Evolutionary conservation across 2,329 filamentous ascomycete species (phyloP).

Genomic region (Aureobasidium subglaciale): DNA sequence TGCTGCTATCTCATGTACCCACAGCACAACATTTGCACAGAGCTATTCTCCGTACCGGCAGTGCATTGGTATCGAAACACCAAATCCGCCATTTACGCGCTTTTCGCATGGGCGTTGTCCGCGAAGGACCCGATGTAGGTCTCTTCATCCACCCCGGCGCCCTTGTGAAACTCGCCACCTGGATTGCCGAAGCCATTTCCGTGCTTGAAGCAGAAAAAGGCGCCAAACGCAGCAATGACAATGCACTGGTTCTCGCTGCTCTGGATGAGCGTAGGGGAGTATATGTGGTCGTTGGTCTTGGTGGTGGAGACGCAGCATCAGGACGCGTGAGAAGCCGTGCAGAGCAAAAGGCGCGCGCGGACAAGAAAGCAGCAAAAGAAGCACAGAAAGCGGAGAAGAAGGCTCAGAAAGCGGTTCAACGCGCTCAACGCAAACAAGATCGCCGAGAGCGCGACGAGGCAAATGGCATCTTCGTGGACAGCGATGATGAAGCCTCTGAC

Average conservation of each 20-base stretch:
- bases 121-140: constrained; percentile 84
- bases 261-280: constrained; percentile 80
- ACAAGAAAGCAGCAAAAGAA: constrained; percentile 53
- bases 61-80: constrained; percentile 82
- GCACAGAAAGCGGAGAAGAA: constrained; percentile 40
- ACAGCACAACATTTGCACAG: constrained; percentile 84
- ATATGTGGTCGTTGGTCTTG: constrained; percentile 89
- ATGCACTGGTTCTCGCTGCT: constrained; percentile 82
- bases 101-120: constrained; percentile 92
- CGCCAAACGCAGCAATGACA: constrained; percentile 45
- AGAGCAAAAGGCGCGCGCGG: constrained; percentile 50
- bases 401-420: constrained; percentile 51
- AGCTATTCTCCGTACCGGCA: constrained; percentile 88
- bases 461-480: constrained; percentile 40
- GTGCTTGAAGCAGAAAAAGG: constrained; percentile 83
- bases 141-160: constrained; percentile 91
- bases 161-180: constrained; percentile 84
- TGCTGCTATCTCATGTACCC: constrained; percentile 67
- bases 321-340: constrained; percentile 35
- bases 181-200: constrained; percentile 85
- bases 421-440: constrained; percentile 49
- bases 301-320: constrained; percentile 67
- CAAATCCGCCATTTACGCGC: constrained; percentile 88
- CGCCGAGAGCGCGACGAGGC: constrained; percentile 56
- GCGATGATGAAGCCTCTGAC: constrained; percentile 34